Evolutionary conservation across 106 monocot species (phyloP), one percentile per base, ranked within the genome.

Genomic region (Acorus gramineus): DNA sequence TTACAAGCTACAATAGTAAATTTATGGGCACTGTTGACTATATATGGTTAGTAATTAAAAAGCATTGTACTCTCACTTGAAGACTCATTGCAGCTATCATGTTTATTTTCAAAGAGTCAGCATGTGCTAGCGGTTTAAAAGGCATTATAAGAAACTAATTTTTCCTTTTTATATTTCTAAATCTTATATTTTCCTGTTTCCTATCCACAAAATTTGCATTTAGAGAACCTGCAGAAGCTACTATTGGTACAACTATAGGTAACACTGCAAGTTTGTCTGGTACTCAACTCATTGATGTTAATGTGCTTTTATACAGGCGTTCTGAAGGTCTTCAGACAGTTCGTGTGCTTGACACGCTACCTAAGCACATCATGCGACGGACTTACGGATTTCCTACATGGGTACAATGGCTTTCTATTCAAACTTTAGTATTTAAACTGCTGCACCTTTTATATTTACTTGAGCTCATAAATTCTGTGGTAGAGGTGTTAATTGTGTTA

Each of bases 1-100:
- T 85, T 52, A 90, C 90, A 3, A 85, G 84, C 67, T 96, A 94
- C 56, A 71, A 94, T 53, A 79, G 79, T 50, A 72, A 67, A 61
- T 90, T 96, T 57, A 90, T 96, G 78, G 90, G 95, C 65, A 90
- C 90, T 4, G 87, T 90, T 49, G 95, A 96, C 64, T 90, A 96
- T 49, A 90, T 87, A 87, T 96, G 90, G 95, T 90, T 55, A 72
- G 79, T 72, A 50, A 9, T 46, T 28, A 66, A 46, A 45, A 59
- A 44, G 13, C n/a, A 66, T 63, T 3, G 42, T 44, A 42, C n/a
- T 57, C 2, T 12, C 11, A 2, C 8, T n/a, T 56, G 7, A 57
- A 11, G 57, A 11, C 12, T 11, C n/a, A 57, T 11, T 57, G 57
- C 57, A 11, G 8, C 57, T 11, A 11, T 11, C n/a, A 8, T 57